A percentile compares a stretch with the other conserved stretches of the same genome.
These are phyloP conservation scores for Scalesia atractyloides DNA, from an alignment of 129 eudicot genomes.

Conservation along the genomic window DNA sequence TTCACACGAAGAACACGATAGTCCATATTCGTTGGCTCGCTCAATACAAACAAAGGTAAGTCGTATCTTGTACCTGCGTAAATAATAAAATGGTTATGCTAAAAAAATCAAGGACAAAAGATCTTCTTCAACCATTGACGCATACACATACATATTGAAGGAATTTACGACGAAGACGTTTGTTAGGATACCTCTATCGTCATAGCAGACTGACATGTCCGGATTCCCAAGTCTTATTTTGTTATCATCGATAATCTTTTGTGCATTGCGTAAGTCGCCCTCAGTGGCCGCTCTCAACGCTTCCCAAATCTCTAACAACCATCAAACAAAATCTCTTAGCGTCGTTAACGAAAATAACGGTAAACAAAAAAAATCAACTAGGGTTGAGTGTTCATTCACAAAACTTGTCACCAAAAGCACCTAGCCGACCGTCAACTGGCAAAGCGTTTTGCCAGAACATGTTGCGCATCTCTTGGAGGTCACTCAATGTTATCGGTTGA, in stretches of 20 bases:
- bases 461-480: constrained; percentile 24
- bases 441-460: constrained; percentile 13
- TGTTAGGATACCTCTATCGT: constrained; percentile 9
- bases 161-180: neutral
- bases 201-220: constrained; percentile 22
- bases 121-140: neutral
- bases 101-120: neutral
- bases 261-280: constrained; percentile 17
- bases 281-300: constrained; percentile 22
- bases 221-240: constrained; percentile 3
- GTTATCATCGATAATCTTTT: constrained; percentile 17
- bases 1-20: constrained; percentile 18
- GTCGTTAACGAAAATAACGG: neutral
- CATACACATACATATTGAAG: neutral
- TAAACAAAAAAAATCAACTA: neutral
- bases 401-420: constrained; percentile 2
- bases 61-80: constrained; percentile 23
- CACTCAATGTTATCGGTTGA: constrained; percentile 12
- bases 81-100: neutral
- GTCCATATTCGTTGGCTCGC: constrained; percentile 27
- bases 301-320: constrained; percentile 24
- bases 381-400: neutral
- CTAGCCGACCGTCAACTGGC: constrained; percentile 10
- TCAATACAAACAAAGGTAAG: constrained; percentile 24
- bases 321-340: neutral